phyloP scores from a whole-genome alignment of 768 basidiomycete genomes.

The Podaxis sp. region DNA sequence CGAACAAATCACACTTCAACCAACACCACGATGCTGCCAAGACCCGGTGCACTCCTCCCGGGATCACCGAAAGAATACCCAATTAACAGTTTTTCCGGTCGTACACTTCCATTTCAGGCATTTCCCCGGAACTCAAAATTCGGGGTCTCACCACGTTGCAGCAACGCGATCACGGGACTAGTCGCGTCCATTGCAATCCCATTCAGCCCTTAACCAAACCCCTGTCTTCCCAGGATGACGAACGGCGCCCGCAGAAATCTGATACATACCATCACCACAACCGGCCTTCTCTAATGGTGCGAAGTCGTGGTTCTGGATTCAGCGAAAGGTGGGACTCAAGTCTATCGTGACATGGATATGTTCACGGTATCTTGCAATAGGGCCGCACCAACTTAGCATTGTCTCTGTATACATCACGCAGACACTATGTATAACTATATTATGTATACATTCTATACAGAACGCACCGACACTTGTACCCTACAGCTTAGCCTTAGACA shows the following conservation, averaged over 20 bases:
- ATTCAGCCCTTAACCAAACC: too few relatives aligned
- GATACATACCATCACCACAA: too few relatives aligned
- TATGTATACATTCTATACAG: too few relatives aligned
- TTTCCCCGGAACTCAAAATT: conserved; percentile 8
- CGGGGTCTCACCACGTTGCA: conserved; percentile 33
- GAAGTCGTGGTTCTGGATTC: too few relatives aligned
- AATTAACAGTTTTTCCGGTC: background rate
- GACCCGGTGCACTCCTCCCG: conserved; percentile 26
- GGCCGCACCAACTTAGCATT: too few relatives aligned
- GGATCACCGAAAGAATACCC: conserved; percentile 14
- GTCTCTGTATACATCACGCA: too few relatives aligned
- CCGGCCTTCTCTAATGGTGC: too few relatives aligned
- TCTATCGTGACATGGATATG: too few relatives aligned
- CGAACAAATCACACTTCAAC: conserved; percentile 24
- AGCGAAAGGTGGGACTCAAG: too few relatives aligned
- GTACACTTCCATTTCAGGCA: conserved; percentile 18
- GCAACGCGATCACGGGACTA: conserved; percentile 40
- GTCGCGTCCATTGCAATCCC: conserved; percentile 10
- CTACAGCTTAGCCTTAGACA: conserved; percentile 40
- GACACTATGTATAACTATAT: background rate
- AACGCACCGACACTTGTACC: background rate
- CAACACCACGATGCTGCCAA: conserved; percentile 32
- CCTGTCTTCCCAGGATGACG: too few relatives aligned
- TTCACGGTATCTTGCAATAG: too few relatives aligned
- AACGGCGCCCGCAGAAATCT: too few relatives aligned